A percentile compares a stretch with the other conserved stretches of the same genome.
Conservation (phyloP, 257 asterid species). For the Eucommia ulmoides region DNA sequence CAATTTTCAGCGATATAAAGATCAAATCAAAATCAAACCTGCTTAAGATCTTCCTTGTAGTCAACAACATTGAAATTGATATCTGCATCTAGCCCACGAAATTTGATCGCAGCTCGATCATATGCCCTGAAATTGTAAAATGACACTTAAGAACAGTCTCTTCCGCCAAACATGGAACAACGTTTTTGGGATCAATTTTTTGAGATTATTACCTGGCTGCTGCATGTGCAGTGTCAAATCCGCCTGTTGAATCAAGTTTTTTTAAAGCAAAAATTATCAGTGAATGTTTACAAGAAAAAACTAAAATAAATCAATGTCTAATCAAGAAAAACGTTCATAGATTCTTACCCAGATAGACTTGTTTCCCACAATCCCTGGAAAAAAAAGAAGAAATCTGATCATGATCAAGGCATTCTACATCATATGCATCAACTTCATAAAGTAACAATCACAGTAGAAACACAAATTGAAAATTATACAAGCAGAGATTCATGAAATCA, state of each 20-base stretch:
- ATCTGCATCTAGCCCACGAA: constrained; percentile 91
- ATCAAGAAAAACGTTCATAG: background rate
- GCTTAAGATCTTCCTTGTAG: constrained; percentile 67
- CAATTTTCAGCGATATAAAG: background rate
- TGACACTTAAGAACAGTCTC: too few species aligned
- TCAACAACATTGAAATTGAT: constrained; percentile 70
- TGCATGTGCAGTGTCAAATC: constrained; percentile 94
- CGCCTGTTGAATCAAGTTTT: constrained; percentile 37
- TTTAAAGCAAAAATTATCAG: background rate
- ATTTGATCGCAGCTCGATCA: constrained; percentile 91
- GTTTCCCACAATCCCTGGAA: constrained; percentile 96
- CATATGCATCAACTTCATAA: background rate
- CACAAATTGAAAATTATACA: background rate
- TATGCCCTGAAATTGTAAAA: constrained; percentile 57
- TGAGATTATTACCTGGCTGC: constrained; percentile 72
- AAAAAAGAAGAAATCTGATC: background rate
- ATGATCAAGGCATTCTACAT: background rate
- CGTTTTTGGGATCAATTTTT: too few species aligned
- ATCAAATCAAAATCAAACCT: constrained; percentile 24
- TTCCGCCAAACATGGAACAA: too few species aligned
- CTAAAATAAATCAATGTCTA: background rate
- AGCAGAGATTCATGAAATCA: background rate
- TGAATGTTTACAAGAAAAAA: background rate
- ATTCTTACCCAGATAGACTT: constrained; percentile 76
- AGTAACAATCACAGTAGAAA: background rate